phyloP scores from a whole-genome alignment of 1,139 yeast species.

The Yamadazyma taylorii region DNA sequence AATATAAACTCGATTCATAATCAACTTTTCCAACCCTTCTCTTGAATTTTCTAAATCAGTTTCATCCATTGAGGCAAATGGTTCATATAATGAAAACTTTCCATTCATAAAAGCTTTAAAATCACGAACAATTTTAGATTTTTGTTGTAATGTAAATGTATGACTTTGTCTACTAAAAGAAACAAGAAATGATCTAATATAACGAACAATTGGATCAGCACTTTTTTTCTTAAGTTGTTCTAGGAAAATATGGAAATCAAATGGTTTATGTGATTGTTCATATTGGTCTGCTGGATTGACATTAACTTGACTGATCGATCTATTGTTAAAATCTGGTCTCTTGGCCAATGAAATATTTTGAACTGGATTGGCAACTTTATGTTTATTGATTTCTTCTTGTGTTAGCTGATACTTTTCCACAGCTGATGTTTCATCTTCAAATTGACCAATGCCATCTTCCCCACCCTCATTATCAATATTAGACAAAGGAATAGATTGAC shows the following conservation, averaged over 20 bases:
- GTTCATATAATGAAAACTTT: slow-evolving; percentile 66
- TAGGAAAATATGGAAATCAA: slow-evolving; percentile 83
- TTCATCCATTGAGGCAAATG: slow-evolving; percentile 66
- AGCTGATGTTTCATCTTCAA: slow-evolving; percentile 11
- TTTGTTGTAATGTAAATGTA: slow-evolving; percentile 72
- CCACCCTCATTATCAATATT: too few relatives aligned
- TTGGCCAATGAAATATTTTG: not conserved
- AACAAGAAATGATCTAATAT: slow-evolving; percentile 73
- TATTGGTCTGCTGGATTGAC: slow-evolving; percentile 18
- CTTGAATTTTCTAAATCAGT: slow-evolving; percentile 67
- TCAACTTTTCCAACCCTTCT: slow-evolving; percentile 89
- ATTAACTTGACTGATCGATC: slow-evolving; percentile 14
- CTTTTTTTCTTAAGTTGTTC: slow-evolving; percentile 66
- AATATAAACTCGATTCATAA: slow-evolving; percentile 82
- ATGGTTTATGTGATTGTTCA: slow-evolving; percentile 50
- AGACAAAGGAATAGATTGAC: not conserved
- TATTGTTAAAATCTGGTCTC: slow-evolving; percentile 6
- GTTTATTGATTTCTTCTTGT: slow-evolving; percentile 13
- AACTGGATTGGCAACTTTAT: slow-evolving; percentile 3
- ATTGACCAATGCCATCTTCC: slow-evolving; percentile 7
- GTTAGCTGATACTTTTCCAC: slow-evolving; percentile 15
- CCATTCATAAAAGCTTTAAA: slow-evolving; percentile 70
- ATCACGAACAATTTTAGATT: slow-evolving; percentile 71
- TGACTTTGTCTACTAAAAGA: slow-evolving; percentile 67
- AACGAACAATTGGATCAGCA: slow-evolving; percentile 89